Evolutionary conservation across 192 early-diverging fungal genomes (phyloP).

Genomic region (Thamnidium elegans): DNA sequence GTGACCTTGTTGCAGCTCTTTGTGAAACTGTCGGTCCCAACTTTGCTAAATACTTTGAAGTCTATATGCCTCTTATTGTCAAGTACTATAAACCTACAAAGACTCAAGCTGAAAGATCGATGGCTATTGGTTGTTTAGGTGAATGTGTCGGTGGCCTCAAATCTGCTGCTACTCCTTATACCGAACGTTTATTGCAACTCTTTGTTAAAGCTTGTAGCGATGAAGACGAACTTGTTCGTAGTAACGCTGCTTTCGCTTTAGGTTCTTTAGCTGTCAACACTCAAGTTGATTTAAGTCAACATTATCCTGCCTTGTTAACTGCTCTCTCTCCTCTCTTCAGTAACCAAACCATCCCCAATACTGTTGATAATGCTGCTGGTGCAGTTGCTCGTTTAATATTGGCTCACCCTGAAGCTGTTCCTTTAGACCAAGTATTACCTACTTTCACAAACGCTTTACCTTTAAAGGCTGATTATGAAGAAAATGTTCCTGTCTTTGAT

Average conservation of each 20-base stretch:
- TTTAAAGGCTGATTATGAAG: constrained; percentile 71
- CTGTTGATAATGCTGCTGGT: constrained; percentile 76
- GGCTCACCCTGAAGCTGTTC: constrained; percentile 64
- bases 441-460: constrained; percentile 67
- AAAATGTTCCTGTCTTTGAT: constrained; percentile 75
- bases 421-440: constrained; percentile 67
- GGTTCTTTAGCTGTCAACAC: constrained; percentile 70
- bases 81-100: constrained; percentile 76
- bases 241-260: constrained; percentile 82
- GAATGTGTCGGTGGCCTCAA: constrained; percentile 72
- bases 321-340: constrained; percentile 65
- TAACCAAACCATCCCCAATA: constrained; percentile 46
- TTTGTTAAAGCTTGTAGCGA: constrained; percentile 72
- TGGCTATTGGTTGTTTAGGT: constrained; percentile 86
- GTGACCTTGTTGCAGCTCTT: constrained; percentile 79
- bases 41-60: constrained; percentile 73
- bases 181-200: constrained; percentile 66
- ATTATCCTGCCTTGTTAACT: constrained; percentile 61
- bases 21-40: constrained; percentile 69
- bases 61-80: constrained; percentile 77
- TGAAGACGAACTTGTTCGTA: constrained; percentile 77
- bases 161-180: constrained; percentile 52
- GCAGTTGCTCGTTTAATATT: constrained; percentile 76
- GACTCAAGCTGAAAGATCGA: constrained; percentile 76
- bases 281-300: constrained; percentile 61